A percentile compares a stretch with the other conserved stretches of the same genome.
phyloP scores from a whole-genome alignment of 176 grass and related monocot species.

The Raddia distichophylla region DNA sequence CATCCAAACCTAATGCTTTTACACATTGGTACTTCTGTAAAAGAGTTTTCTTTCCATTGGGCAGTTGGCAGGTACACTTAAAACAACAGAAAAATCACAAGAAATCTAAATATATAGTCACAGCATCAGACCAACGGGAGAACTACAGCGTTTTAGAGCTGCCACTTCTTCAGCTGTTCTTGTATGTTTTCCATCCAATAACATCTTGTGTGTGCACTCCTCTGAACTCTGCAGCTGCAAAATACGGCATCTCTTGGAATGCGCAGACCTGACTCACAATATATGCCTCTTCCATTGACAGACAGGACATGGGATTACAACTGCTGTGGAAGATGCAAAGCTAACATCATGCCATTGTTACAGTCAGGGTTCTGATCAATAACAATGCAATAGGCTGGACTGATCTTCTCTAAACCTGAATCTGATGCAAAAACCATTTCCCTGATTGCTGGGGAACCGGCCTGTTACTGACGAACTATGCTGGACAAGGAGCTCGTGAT shows the following conservation, averaged over 20 bases:
- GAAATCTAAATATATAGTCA: no score
- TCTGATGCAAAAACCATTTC: not conserved
- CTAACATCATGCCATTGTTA: not conserved
- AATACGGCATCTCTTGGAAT: constrained; percentile 7
- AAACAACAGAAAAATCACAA: no score
- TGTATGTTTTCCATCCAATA: constrained; percentile 10
- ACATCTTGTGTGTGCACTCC: not conserved
- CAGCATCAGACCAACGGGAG: no score
- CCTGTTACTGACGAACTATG: not conserved
- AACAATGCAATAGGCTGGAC: not conserved
- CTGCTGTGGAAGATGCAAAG: not conserved
- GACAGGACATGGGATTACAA: not conserved
- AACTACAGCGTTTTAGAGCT: no score
- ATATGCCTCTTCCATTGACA: not conserved
- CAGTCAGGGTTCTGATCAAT: not conserved
- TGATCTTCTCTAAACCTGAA: not conserved
- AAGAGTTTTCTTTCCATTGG: no score
- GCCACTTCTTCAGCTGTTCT: not conserved
- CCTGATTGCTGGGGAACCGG: not conserved
- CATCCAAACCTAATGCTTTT: no score
- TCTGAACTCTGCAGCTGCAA: constrained; percentile 2
- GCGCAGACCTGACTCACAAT: constrained; percentile 14
- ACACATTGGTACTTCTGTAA: no score
- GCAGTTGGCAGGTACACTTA: no score
- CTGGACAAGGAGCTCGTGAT: no score